A percentile compares a stretch with the other conserved stretches of the same genome.
phyloP scores from a whole-genome alignment of 176 grass and related monocot genomes.

The Zea luxurians region DNA sequence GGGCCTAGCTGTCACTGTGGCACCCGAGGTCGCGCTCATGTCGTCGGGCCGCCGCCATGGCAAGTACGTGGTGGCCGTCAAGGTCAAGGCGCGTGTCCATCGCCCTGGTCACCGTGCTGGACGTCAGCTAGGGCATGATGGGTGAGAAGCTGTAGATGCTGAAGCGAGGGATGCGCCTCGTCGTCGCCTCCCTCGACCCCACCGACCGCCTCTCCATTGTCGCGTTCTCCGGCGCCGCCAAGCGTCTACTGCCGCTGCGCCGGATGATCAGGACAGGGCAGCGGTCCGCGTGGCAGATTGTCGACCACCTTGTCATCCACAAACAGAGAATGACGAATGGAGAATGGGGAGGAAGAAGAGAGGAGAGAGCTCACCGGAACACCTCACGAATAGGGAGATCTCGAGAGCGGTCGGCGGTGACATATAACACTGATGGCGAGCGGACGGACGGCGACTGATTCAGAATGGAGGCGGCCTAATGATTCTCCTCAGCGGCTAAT shows the following conservation, averaged over 20 bases:
- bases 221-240: slow-evolving; percentile 82
- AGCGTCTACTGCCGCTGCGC: slow-evolving; percentile 73
- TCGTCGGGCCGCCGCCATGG: slow-evolving; percentile 62
- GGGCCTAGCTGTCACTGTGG: slow-evolving; percentile 49
- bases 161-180: slow-evolving; percentile 81
- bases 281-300: slow-evolving; percentile 70
- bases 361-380: no score
- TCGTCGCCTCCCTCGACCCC: slow-evolving; percentile 67
- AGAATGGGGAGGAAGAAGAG: no score
- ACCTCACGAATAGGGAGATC: no score
- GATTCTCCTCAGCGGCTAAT: no score
- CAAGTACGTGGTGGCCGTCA: slow-evolving; percentile 79
- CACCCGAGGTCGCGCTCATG: slow-evolving; percentile 61
- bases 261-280: slow-evolving; percentile 86
- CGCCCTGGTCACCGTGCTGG: slow-evolving; percentile 89
- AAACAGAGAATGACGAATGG: no score
- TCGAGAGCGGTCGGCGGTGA: no score
- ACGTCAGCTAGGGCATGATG: slow-evolving; percentile 84
- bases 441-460: no score
- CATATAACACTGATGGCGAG: no score
- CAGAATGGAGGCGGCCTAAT: no score
- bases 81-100: slow-evolving; percentile 69
- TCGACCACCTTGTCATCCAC: slow-evolving; percentile 77
- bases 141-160: slow-evolving; percentile 89
- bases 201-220: slow-evolving; percentile 80